A percentile compares a stretch with the other conserved stretches of the same genome.
Evolutionary conservation across 139 green algal species (phyloP).

Genomic region (Limnomonas spitsbergensis): DNA sequence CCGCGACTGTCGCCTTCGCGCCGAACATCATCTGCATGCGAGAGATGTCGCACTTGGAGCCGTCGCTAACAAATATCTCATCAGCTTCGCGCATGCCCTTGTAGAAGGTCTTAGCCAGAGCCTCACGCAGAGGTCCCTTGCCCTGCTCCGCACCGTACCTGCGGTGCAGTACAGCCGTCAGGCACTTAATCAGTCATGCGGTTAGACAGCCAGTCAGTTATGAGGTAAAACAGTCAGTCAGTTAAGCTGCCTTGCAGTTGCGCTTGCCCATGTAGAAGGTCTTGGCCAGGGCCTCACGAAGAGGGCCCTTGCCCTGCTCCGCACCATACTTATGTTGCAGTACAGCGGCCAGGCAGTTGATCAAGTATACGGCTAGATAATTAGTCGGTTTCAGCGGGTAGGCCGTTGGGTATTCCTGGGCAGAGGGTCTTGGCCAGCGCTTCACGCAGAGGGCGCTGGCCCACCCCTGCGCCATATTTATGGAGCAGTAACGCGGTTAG

Average conservation of each 20-base stretch:
- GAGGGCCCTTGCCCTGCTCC: conserved; percentile 80
- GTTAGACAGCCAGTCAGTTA: too few species aligned
- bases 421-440: conserved; percentile 84
- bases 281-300: conserved; percentile 78
- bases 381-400: too few species aligned
- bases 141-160: conserved; percentile 97
- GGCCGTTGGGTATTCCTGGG: conserved; percentile 53
- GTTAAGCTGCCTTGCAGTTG: too few species aligned
- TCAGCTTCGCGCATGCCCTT: conserved; percentile 51
- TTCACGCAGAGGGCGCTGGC: conserved; percentile 74
- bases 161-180: too few species aligned
- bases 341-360: too few species aligned
- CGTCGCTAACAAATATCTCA: conserved; percentile 97
- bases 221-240: too few species aligned
- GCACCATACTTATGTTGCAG: conserved; percentile 91
- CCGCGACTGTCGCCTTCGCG: conserved; percentile 49
- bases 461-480: conserved; percentile 96
- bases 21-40: conserved; percentile 88
- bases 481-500: too few species aligned
- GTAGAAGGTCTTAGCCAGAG: conserved; percentile 84
- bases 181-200: too few species aligned
- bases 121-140: conserved; percentile 71
- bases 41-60: conserved; percentile 98
- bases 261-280: conserved; percentile 79
- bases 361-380: too few species aligned